Conservation (phyloP, 352 stramenopile species). For the Globisporangium lucens region DNA sequence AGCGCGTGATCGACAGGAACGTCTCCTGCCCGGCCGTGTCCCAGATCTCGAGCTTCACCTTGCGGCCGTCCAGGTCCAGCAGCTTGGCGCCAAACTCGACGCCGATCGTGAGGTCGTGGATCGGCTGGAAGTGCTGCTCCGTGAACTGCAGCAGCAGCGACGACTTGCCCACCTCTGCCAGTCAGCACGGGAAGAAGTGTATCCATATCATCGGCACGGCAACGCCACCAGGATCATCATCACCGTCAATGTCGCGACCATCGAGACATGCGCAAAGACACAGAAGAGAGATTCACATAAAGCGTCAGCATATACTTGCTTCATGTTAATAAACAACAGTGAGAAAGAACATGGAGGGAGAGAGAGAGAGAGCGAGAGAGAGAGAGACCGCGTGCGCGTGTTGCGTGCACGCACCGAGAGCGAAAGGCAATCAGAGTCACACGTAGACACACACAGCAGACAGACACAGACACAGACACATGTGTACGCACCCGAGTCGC, state of each 20-base stretch:
- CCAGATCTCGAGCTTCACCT: slow-evolving; percentile 92
- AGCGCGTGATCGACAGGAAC: slow-evolving; percentile 87
- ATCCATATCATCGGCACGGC: background rate
- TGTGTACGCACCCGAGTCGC: slow-evolving; percentile 53
- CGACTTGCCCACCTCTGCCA: slow-evolving; percentile 85
- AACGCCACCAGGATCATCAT: background rate
- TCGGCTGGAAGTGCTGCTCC: slow-evolving; percentile 87
- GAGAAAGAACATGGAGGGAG: slow-evolving; percentile 1
- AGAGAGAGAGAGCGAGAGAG: background rate
- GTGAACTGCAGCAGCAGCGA: slow-evolving; percentile 90
- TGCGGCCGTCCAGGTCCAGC: slow-evolving; percentile 73
- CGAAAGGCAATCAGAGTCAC: background rate
- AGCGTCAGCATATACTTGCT: background rate
- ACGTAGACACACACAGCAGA: background rate
- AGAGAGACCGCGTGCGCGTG: background rate
- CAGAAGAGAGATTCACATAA: background rate
- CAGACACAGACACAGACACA: background rate
- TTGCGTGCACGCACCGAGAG: background rate
- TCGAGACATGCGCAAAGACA: background rate
- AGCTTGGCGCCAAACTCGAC: slow-evolving; percentile 90
- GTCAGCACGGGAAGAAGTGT: background rate
- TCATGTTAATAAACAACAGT: background rate
- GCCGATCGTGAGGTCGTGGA: slow-evolving; percentile 90
- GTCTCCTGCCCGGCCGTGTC: slow-evolving; percentile 90
- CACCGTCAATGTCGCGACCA: background rate